Base-by-base conservation (phyloP, 2,329 filamentous ascomycete species). In the Penicillium brevicompactum region DNA sequence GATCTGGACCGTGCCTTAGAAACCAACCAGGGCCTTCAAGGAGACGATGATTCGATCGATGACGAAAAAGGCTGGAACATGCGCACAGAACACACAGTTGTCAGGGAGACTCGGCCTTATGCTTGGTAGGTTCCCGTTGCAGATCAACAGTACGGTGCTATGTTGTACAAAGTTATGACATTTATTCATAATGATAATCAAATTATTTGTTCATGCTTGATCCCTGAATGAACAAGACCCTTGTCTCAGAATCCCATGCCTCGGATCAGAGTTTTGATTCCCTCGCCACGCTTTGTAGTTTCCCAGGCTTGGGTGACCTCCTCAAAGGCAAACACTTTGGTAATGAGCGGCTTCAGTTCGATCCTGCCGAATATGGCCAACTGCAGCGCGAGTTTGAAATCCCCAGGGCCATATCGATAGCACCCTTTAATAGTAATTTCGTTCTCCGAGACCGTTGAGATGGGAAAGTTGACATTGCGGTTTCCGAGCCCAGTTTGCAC, bases 1-100 rank as follows among this genome's bases (percentile, higher is more conserved):
- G 72, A 74, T 55, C 67, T 85, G 57, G 59, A 71, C 30, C 62
- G 58, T 8, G 62, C 52, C 2, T 73, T 87, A 42, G 54, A 62
- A 5, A 64, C 61, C 0, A 53, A 54, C 1, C 68, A 70, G 38
- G 63, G 66, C 3, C 62, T 70, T 16, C 56, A 49, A 5, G 58
- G 57, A 14, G 40, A 44, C 8, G 38, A 58, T 24, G 55, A 57
- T 2, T 32, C 52, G 3, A 40, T 48, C 9, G 38, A 18, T 18
- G 11, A 38, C 5, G 57, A 62, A 50, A 65, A 64, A 32, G 63
- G 63, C 31, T 11, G 61, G 9, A 60, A 65, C 16, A 50, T 54
- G 13, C 45, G 43, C 11, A 16, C 32, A 8, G 57, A 62, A 2
- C 37, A 46, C 14, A 22, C 21, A 4, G 30, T 16, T 6, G 34